Base-by-base conservation (phyloP, 768 basidiomycete species). In the Trametes sanguinea region DNA sequence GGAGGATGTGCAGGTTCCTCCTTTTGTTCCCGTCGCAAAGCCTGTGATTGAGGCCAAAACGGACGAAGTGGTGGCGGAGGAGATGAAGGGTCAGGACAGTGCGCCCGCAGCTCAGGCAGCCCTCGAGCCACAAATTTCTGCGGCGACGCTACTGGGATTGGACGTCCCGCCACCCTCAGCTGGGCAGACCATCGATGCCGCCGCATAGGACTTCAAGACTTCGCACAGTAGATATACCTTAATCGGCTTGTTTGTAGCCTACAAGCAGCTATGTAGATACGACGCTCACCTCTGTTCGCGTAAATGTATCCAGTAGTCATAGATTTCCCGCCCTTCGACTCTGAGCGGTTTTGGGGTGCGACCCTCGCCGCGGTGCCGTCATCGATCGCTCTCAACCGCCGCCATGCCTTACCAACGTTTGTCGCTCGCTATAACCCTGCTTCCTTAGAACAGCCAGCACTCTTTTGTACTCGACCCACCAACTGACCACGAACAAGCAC, bases 341-440 rank as follows among this genome's bases (percentile, higher is more conserved):
- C 40, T 9, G 52, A 39, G 11, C 14, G 33, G 45, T 37, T 57
- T 48, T 56, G 55, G 55, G 55, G 55, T 47, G n/a, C 45, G 27
- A 48, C 58, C 50, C 58, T 51, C 40, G 51, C 58, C 17, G 44
- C 27, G 39, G 58, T 59, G 58, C 58, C 52, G 59, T 40, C 51
- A 55, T 61, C 47, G 53, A 54, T 54, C 46, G 6, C 46, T 50
- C 30, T 43, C 33, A 10, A 17, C 11, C 46, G 30, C 44, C 44
- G 54, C 43, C 54, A 55, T 55, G 54, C 54, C 44, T 45, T 44
- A 46, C 44, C 43, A 55, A 55, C 54, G 54, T 55, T 45, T 55
- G 54, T 55, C 44, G 54, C 54, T 32, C 54, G n/a, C 54, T 14
- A 27, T 42, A 22, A 53, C 35, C 42, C 4, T 22, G 9, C 42